These are phyloP conservation scores for Laburnicola sp. DNA, from an alignment of 2,329 filamentous ascomycete genomes.

Conservation along the genomic window DNA sequence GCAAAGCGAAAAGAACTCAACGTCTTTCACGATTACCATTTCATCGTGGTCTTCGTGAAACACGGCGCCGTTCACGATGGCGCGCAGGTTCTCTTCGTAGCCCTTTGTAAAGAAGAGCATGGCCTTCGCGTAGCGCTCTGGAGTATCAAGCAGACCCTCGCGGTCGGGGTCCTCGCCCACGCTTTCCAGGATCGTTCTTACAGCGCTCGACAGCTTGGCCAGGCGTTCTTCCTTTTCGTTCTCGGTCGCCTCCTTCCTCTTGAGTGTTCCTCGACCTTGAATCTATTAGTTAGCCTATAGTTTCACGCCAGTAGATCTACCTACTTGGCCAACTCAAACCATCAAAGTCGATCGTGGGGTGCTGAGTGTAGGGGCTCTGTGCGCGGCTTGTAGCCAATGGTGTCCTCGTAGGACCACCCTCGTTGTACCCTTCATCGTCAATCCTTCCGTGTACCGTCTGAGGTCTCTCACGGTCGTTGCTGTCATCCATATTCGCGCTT, in stretches of 20 bases:
- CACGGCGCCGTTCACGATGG: constrained; percentile 89
- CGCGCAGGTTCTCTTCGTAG: constrained; percentile 89
- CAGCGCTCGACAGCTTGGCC: constrained; percentile 64
- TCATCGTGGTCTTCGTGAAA: constrained; percentile 97
- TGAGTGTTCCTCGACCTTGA: constrained; percentile 65
- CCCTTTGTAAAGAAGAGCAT: constrained; percentile 96
- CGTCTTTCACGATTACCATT: constrained; percentile 96
- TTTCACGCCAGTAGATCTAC: not conserved
- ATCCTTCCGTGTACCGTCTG: constrained; percentile 31
- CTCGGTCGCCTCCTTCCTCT: constrained; percentile 60
- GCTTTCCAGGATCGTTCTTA: constrained; percentile 66
- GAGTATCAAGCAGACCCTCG: constrained; percentile 66
- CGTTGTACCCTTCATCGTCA: constrained; percentile 56
- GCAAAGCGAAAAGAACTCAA: constrained; percentile 90
- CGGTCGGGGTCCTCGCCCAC: constrained; percentile 67
- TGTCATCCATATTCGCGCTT: constrained; percentile 17
- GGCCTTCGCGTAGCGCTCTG: constrained; percentile 88
- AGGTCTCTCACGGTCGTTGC: constrained; percentile 17
- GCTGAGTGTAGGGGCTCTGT: constrained; percentile 53
- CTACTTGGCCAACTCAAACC: constrained; percentile 58
- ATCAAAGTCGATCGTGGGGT: constrained; percentile 57
- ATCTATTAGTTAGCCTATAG: constrained; percentile 7
- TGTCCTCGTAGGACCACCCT: constrained; percentile 54
- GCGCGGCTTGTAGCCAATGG: constrained; percentile 56
- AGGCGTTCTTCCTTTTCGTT: constrained; percentile 60